A percentile compares a stretch with the other conserved stretches of the same genome.
These are phyloP conservation scores for Capronia americana DNA, from an alignment of 2,329 filamentous ascomycete genomes.

Conservation along the genomic window DNA sequence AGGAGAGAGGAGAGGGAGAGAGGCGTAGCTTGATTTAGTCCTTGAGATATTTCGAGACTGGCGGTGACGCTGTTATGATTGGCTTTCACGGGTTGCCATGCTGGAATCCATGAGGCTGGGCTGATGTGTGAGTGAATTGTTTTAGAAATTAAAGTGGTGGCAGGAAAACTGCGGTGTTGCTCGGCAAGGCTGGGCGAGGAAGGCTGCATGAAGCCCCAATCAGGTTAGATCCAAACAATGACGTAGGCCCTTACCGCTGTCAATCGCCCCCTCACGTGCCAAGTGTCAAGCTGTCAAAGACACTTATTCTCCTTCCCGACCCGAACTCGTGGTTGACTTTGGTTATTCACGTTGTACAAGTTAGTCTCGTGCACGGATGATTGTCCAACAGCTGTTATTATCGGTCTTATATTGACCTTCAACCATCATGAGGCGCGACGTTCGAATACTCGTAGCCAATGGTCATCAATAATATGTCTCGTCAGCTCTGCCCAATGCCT, in stretches of 20 bases:
- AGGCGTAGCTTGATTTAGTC: slow-evolving; percentile 47
- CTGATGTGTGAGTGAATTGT: slow-evolving; percentile 22
- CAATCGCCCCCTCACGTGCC: neutral
- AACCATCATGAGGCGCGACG: neutral
- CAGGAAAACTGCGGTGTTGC: slow-evolving; percentile 24
- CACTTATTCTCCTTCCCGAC: too few relatives aligned
- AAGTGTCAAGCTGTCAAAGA: neutral
- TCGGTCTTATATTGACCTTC: neutral
- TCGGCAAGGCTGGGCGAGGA: slow-evolving; percentile 16
- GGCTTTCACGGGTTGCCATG: slow-evolving; percentile 31
- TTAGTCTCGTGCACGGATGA: neutral
- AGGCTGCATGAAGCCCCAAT: neutral
- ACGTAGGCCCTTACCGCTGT: neutral
- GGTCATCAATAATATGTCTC: slow-evolving; percentile 9
- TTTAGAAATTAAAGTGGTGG: slow-evolving; percentile 27
- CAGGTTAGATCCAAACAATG: slow-evolving; percentile 2
- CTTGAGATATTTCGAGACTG: slow-evolving; percentile 34
- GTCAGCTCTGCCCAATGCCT: slow-evolving; percentile 26
- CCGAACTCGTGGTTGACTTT: neutral
- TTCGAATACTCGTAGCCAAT: slow-evolving; percentile 25
- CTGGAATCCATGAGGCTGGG: slow-evolving; percentile 40
- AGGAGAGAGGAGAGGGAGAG: slow-evolving; percentile 44
- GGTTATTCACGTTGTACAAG: neutral
- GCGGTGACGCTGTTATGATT: slow-evolving; percentile 28
- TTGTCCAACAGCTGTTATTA: neutral